phyloP scores from a whole-genome alignment of 1,284 basidiomycete genomes.

The Lentinus polychrous region DNA sequence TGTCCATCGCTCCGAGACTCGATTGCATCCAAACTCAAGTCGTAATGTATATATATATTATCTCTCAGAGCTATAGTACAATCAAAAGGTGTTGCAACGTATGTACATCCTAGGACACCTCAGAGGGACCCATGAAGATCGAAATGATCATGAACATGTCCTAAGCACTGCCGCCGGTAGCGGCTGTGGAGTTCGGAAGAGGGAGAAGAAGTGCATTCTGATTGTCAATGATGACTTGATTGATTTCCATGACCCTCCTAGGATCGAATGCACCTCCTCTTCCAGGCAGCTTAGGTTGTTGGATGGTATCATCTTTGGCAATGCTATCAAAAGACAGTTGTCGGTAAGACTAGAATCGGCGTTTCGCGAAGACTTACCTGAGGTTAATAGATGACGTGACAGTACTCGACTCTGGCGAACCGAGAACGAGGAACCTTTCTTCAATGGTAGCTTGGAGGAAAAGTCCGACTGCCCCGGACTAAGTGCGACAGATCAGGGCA shows the following conservation, averaged over 20 bases:
- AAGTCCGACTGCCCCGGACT: constrained; percentile 22
- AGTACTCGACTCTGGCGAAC: constrained; percentile 15
- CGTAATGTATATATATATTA: not conserved
- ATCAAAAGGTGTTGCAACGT: too few species aligned
- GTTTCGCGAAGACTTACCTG: constrained; percentile 14
- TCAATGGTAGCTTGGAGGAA: constrained; percentile 20
- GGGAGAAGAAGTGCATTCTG: constrained; percentile 5
- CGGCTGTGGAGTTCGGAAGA: constrained; percentile 1
- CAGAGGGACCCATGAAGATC: not conserved
- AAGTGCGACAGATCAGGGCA: not conserved
- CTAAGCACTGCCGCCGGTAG: not conserved
- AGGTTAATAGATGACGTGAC: constrained; percentile 23
- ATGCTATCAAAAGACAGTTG: constrained; percentile 12
- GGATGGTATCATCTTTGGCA: constrained; percentile 15
- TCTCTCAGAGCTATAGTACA: not conserved
- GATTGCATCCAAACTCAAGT: not conserved
- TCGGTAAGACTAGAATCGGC: not conserved
- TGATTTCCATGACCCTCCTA: constrained; percentile 17
- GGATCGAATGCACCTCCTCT: constrained; percentile 17
- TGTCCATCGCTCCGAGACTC: too few species aligned
- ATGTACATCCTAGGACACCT: not conserved
- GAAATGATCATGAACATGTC: not conserved
- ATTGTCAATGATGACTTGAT: constrained; percentile 13
- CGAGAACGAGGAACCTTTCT: constrained; percentile 18
- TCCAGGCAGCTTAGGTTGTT: constrained; percentile 11